Conservation (phyloP, 2,329 filamentous ascomycete genomes). For the Colletotrichum musae region DNA sequence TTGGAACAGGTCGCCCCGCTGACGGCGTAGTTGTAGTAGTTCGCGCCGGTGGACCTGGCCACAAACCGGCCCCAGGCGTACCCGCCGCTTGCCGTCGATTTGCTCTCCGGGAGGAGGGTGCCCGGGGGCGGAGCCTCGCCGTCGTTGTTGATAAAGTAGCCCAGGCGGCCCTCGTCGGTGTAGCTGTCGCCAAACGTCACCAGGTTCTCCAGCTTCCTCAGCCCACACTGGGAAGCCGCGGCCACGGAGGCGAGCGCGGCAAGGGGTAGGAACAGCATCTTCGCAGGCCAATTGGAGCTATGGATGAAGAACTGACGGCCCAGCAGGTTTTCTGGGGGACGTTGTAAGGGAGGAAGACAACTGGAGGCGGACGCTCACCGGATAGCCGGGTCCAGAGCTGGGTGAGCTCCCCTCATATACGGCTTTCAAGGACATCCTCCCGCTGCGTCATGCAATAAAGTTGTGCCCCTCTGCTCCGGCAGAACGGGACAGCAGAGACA, state of each 20-base stretch:
- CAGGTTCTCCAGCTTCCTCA: constrained; percentile 71
- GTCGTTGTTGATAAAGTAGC: constrained; percentile 73
- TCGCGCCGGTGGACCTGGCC: constrained; percentile 69
- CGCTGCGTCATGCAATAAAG: constrained; percentile 11
- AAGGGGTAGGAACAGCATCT: constrained; percentile 28
- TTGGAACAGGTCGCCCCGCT: constrained; percentile 81
- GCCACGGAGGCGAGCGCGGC: constrained; percentile 29
- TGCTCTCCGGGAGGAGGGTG: constrained; percentile 58
- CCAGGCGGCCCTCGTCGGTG: constrained; percentile 78
- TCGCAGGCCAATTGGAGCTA: not conserved
- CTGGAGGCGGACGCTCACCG: not conserved
- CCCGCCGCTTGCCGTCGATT: constrained; percentile 74
- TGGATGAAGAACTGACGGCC: not conserved
- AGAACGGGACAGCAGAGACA: not conserved
- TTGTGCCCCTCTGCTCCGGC: constrained; percentile 11
- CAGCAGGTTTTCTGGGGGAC: too few species aligned
- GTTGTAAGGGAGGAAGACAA: not conserved
- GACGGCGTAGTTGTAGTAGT: constrained; percentile 79
- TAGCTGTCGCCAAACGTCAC: constrained; percentile 84
- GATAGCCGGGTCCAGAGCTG: too few species aligned
- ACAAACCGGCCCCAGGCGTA: constrained; percentile 79
- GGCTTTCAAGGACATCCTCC: not conserved
- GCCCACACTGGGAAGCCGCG: constrained; percentile 42
- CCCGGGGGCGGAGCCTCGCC: constrained; percentile 75
- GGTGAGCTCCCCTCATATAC: constrained; percentile 10